phyloP scores from a whole-genome alignment of 2,329 filamentous ascomycete species.

The Geosmithia putterillii region DNA sequence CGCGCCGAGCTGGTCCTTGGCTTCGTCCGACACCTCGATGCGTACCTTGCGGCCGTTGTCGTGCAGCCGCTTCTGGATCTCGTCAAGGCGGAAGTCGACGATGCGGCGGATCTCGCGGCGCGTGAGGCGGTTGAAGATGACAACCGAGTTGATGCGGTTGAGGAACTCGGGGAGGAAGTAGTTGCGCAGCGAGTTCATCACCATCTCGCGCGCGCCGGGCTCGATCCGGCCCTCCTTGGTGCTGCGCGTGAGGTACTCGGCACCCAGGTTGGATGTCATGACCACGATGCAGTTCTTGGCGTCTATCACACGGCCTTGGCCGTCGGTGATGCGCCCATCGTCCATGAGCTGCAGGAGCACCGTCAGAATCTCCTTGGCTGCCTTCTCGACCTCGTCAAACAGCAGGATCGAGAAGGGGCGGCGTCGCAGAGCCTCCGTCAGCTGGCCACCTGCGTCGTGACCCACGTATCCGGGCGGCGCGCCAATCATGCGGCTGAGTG shows the following conservation, averaged over 20 bases:
- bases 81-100: conserved; percentile 74
- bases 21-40: conserved; percentile 74
- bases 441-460: conserved; percentile 88
- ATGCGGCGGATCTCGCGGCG: conserved; percentile 86
- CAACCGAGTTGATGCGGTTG: conserved; percentile 89
- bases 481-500: conserved; percentile 93
- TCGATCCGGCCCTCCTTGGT: conserved; percentile 79
- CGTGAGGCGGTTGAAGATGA: conserved; percentile 97
- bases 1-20: conserved; percentile 84
- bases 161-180: conserved; percentile 98
- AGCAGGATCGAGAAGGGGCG: conserved; percentile 95
- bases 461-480: conserved; percentile 95
- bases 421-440: conserved; percentile 87
- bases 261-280: conserved; percentile 96
- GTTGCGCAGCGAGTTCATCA: conserved; percentile 81
- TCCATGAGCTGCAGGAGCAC: conserved; percentile 99
- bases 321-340: conserved; percentile 95
- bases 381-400: conserved; percentile 98
- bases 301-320: conserved; percentile 88
- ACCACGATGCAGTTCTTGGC: conserved; percentile 98
- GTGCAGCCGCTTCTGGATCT: conserved; percentile 85
- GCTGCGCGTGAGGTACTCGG: conserved; percentile 79
- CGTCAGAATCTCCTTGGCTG: conserved; percentile 92
- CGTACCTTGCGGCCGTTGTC: conserved; percentile 73
- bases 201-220: conserved; percentile 70